These are phyloP conservation scores for Tolypocladium paradoxum DNA, from an alignment of 2,329 filamentous ascomycete genomes.

Conservation along the genomic window DNA sequence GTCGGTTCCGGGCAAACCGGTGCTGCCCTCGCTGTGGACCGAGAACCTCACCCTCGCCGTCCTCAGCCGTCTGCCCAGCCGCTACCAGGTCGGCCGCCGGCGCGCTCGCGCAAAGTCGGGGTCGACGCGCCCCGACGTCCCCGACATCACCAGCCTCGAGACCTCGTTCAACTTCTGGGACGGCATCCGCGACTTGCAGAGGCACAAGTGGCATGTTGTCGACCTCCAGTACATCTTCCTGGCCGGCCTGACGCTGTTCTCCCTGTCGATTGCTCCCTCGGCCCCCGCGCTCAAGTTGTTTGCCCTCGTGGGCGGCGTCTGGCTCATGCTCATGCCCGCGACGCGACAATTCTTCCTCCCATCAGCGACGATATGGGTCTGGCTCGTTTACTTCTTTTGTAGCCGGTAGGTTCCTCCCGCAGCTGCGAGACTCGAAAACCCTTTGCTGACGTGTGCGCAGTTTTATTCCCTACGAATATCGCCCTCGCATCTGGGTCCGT, in stretches of 20 bases:
- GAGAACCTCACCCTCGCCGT: slow-evolving; percentile 30
- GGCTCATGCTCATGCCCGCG: slow-evolving; percentile 67
- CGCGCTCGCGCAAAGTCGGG: slow-evolving; percentile 29
- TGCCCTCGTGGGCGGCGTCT: slow-evolving; percentile 54
- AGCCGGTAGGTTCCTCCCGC: slow-evolving; percentile 62
- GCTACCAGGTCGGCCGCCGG: slow-evolving; percentile 27
- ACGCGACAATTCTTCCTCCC: slow-evolving; percentile 89
- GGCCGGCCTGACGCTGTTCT: slow-evolving; percentile 67
- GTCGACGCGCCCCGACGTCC: slow-evolving; percentile 17
- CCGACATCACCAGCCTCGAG: slow-evolving; percentile 65
- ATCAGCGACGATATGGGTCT: slow-evolving; percentile 73
- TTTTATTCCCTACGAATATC: slow-evolving; percentile 80
- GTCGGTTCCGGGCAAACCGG: slow-evolving; percentile 27
- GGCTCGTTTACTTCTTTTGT: slow-evolving; percentile 84
- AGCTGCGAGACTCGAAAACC: neutral
- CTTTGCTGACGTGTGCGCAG: slow-evolving; percentile 30
- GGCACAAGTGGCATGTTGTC: slow-evolving; percentile 69
- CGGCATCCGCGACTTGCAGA: slow-evolving; percentile 63
- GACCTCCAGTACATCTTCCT: slow-evolving; percentile 79
- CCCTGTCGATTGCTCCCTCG: slow-evolving; percentile 69
- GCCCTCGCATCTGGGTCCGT: slow-evolving; percentile 90
- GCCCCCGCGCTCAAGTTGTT: slow-evolving; percentile 70
- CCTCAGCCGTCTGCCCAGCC: slow-evolving; percentile 29
- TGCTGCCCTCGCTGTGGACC: slow-evolving; percentile 28
- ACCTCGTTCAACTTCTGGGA: slow-evolving; percentile 74